Evolutionary conservation across 345 rosid genomes (phyloP), one percentile per base, ranked within the genome.

Genomic region (Arabis hirsuta): DNA sequence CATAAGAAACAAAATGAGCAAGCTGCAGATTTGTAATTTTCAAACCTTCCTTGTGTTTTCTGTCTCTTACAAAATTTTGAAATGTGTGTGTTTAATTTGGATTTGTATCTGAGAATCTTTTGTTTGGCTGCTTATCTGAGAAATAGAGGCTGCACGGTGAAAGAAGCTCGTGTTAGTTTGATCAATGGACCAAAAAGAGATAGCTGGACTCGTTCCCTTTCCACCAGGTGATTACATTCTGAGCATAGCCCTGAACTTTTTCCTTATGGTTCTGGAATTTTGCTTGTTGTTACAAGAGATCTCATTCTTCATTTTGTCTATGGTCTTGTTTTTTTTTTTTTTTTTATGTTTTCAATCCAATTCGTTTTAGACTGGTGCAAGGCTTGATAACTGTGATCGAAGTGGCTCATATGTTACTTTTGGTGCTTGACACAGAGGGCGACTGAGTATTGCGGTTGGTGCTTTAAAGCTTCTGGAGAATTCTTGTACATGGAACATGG

Each of bases 131-230:
- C 42, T 43, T 22, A 3, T 19, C 27, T 63, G 55, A 82, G 82
- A 53, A 65, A 71, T 34, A 69, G 76, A 39, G 62, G 44, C 6
- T 73, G 70, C 43, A 57, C 76, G 11, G 52, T 14, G 52, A 54
- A 76, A 54, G 80, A 58, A 12, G 57, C 59, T 78, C 87, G 92
- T 14, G 69, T 85, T 66, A 83, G 87, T 80, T 79, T 83, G 2
- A 89, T 72, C 45, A 84, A 69, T 36, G 82, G 79, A 50, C 72
- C 53, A 0, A 85, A 85, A 86, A 82, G 97, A 67, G 60, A 83
- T 73, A 95, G 96, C 81, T 89, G 97, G 99, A 82, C 88, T 77
- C 93, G 96, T 47, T 82, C 96, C 1, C 96, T 95, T 69, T 95
- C 99, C 63, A 88, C 86, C 81, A 91, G 97, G 99, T 95, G 24